Evolutionary conservation across 768 basidiomycete species (phyloP).

Genomic region (Suillus bovinus): DNA sequence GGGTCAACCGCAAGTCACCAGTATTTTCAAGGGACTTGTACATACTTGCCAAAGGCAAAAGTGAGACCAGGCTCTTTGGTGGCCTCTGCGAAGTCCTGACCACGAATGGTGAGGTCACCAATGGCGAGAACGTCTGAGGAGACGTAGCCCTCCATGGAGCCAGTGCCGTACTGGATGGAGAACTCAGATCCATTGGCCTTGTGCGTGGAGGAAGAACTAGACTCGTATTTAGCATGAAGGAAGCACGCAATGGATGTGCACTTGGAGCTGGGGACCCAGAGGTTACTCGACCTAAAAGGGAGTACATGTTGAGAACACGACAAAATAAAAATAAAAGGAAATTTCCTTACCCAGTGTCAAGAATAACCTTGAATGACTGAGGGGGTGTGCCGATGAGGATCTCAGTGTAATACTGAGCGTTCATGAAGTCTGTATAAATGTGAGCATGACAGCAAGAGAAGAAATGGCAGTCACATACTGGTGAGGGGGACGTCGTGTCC

Average conservation of each 20-base stretch:
- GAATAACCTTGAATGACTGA: constrained; percentile 90
- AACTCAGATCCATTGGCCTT: constrained; percentile 89
- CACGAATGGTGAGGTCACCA: constrained; percentile 74
- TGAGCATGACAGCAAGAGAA: constrained; percentile 12
- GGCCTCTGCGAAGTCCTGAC: constrained; percentile 93
- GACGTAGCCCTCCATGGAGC: constrained; percentile 95
- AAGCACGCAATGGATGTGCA: constrained; percentile 93
- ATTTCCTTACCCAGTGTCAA: constrained; percentile 79
- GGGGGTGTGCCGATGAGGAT: constrained; percentile 83
- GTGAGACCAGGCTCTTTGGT: constrained; percentile 95
- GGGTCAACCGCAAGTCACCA: neutral
- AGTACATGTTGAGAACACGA: constrained; percentile 11
- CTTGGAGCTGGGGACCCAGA: constrained; percentile 85
- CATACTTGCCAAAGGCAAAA: constrained; percentile 94
- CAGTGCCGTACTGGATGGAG: constrained; percentile 92
- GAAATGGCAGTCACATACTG: constrained; percentile 55
- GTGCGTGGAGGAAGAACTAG: constrained; percentile 75
- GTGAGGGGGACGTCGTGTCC: constrained; percentile 88
- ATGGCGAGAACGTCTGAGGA: constrained; percentile 81
- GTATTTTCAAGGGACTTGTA: constrained; percentile 10
- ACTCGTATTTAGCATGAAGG: constrained; percentile 93
- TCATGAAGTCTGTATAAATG: constrained; percentile 82
- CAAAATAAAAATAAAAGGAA: neutral
- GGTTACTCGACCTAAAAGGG: constrained; percentile 73
- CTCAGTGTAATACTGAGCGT: constrained; percentile 95